A percentile compares a stretch with the other conserved stretches of the same genome.
Evolutionary conservation across 2,329 filamentous ascomycete species (phyloP).

Genomic region (Remersonia thermophila): DNA sequence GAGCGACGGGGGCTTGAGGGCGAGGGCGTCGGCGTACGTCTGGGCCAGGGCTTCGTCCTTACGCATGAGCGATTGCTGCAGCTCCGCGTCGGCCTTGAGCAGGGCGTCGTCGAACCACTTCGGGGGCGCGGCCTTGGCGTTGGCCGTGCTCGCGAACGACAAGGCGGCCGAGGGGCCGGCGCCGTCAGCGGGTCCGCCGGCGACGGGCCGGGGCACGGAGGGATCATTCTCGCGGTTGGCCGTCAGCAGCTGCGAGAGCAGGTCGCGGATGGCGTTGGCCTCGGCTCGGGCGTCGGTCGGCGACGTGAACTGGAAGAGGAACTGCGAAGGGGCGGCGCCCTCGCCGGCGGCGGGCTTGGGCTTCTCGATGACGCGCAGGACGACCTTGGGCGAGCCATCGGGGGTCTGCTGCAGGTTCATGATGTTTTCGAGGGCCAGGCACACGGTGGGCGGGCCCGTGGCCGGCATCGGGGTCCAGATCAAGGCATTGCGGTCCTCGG

Average conservation of each 20-base stretch:
- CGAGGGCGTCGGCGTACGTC: slow-evolving; percentile 76
- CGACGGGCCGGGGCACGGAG: slow-evolving; percentile 36
- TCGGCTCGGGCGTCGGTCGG: slow-evolving; percentile 62
- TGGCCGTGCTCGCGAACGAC: slow-evolving; percentile 62
- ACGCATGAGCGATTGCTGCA: slow-evolving; percentile 82
- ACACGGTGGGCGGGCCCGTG: slow-evolving; percentile 51
- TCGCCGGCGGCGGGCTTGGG: slow-evolving; percentile 32
- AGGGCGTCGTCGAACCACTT: slow-evolving; percentile 71
- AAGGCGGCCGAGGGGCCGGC: slow-evolving; percentile 50
- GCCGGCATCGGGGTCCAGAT: slow-evolving; percentile 67
- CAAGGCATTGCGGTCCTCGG: slow-evolving; percentile 59
- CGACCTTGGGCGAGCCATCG: slow-evolving; percentile 75
- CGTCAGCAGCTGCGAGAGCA: slow-evolving; percentile 66
- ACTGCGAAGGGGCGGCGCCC: slow-evolving; percentile 42
- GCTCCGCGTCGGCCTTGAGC: slow-evolving; percentile 62
- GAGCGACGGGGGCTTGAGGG: slow-evolving; percentile 74
- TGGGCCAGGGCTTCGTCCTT: slow-evolving; percentile 63
- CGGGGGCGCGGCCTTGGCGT: slow-evolving; percentile 37
- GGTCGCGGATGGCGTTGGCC: slow-evolving; percentile 73
- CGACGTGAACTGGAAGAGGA: slow-evolving; percentile 85
- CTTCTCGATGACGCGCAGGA: slow-evolving; percentile 83
- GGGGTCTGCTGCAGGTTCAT: slow-evolving; percentile 94
- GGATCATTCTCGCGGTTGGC: slow-evolving; percentile 47
- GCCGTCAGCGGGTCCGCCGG: slow-evolving; percentile 20
- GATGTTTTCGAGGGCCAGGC: slow-evolving; percentile 62